Evolutionary conservation across 176 grass and related monocot species (phyloP).

Genomic region (Tillandsia fasciculata): DNA sequence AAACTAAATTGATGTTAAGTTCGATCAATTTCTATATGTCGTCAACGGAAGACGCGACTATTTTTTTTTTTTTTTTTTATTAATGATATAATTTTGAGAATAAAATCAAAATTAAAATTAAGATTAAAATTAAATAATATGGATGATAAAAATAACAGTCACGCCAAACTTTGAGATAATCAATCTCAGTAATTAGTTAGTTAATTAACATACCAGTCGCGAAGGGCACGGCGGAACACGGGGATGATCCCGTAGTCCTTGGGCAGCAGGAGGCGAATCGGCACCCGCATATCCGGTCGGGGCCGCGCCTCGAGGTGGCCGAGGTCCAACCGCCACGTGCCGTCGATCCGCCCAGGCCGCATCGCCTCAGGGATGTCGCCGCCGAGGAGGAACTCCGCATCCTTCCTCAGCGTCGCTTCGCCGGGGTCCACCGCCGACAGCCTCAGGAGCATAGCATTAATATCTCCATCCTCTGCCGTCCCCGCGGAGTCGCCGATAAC

Average conservation of each 20-base stretch:
- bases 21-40: too few species aligned
- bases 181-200: too few species aligned
- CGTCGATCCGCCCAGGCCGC: background rate
- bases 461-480: background rate
- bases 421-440: conserved; percentile 22
- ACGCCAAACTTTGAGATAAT: too few species aligned
- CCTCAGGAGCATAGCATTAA: conserved; percentile 30
- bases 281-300: background rate
- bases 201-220: too few species aligned
- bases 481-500: conserved; percentile 2
- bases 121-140: too few species aligned
- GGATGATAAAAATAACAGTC: too few species aligned
- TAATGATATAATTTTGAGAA: too few species aligned
- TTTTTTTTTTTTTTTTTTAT: too few species aligned
- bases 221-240: conserved; percentile 11
- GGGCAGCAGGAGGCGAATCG: conserved; percentile 1
- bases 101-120: too few species aligned
- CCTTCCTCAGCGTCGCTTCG: conserved; percentile 7
- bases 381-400: conserved; percentile 14
- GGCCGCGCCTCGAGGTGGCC: background rate
- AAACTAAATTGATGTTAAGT: too few species aligned
- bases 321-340: background rate
- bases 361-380: background rate
- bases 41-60: too few species aligned
- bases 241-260: conserved; percentile 14